These are phyloP conservation scores for Salix viminalis DNA, from an alignment of 345 rosid genomes.

Conservation along the genomic window DNA sequence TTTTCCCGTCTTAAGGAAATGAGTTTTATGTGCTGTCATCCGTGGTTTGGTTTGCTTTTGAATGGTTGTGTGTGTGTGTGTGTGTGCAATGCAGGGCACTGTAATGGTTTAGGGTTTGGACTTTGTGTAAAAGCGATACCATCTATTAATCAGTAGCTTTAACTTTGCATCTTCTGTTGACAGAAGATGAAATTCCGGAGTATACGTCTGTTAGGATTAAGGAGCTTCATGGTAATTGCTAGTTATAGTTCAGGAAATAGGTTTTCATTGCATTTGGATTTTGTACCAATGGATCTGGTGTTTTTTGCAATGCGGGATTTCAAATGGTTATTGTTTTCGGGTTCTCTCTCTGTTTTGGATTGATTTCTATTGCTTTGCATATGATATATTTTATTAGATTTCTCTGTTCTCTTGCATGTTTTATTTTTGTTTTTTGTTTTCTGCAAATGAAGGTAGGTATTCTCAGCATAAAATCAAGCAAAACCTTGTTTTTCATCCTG, in stretches of 20 bases:
- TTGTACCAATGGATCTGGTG: constrained; percentile 38
- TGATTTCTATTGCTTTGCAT: background rate
- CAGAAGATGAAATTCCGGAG: background rate
- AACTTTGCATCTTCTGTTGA: background rate
- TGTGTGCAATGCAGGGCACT: constrained; percentile 30
- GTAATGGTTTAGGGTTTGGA: constrained; percentile 9
- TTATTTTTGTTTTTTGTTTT: too few species aligned
- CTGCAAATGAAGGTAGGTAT: background rate
- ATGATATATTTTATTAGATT: background rate
- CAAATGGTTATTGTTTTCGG: background rate
- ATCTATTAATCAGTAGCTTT: background rate
- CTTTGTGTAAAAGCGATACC: background rate
- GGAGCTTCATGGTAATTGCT: background rate
- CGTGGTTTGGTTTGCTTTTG: background rate
- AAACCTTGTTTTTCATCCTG: background rate
- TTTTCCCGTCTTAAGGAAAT: background rate
- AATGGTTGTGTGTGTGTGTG: background rate
- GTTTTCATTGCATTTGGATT: constrained; percentile 34
- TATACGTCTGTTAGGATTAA: constrained; percentile 4
- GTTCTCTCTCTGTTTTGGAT: background rate
- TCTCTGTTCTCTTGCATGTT: background rate
- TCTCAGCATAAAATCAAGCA: background rate
- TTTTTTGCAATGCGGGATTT: constrained; percentile 12
- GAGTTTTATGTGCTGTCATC: background rate
- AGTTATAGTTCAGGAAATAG: background rate